Conservation (phyloP, 306 rosid species). For the Herpetospermum pedunculosum region DNA sequence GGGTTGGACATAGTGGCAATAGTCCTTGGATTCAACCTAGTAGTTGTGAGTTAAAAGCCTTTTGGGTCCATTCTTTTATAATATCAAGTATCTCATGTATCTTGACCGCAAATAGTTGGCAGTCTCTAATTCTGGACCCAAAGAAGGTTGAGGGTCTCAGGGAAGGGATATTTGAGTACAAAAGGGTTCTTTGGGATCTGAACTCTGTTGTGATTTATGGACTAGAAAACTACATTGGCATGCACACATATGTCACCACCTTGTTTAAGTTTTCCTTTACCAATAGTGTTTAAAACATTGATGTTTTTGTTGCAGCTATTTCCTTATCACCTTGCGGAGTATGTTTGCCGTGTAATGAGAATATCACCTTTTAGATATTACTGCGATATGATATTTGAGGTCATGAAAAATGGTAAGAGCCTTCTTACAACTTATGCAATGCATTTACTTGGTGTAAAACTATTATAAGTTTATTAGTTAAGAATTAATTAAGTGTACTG, state of each 20-base stretch:
- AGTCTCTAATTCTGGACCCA: background rate
- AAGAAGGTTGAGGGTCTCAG: background rate
- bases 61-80: background rate
- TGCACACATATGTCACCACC: background rate
- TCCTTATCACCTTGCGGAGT: constrained; percentile 85
- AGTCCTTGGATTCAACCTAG: background rate
- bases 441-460: background rate
- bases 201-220: background rate
- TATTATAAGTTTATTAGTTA: background rate
- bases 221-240: background rate
- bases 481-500: background rate
- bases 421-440: constrained; percentile 16
- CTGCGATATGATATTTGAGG: constrained; percentile 90
- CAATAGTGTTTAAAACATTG: constrained; percentile 22
- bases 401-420: constrained; percentile 78
- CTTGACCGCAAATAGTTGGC: background rate
- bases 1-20: background rate
- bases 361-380: constrained; percentile 89
- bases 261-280: constrained; percentile 12
- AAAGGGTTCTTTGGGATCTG: background rate
- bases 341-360: constrained; percentile 92
- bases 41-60: background rate
- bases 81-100: background rate
- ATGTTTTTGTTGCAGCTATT: constrained; percentile 61
- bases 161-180: background rate